Conservation (phyloP, 2,329 filamentous ascomycete genomes). For the Verticillium nonalfalfae region DNA sequence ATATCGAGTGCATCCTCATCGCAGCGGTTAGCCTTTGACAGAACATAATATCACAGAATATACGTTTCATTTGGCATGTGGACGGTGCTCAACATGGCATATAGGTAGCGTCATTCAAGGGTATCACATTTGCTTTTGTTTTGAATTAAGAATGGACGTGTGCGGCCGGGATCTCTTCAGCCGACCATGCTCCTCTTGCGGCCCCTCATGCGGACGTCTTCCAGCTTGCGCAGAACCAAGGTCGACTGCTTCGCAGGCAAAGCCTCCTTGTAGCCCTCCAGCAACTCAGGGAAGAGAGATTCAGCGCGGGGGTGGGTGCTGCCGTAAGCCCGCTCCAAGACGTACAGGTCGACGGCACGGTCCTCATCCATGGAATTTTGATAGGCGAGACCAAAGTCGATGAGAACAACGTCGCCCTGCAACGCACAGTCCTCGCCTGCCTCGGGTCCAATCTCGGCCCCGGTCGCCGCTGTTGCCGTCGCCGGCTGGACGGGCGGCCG, state of each 20-base stretch:
- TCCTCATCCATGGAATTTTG: slow-evolving; percentile 84
- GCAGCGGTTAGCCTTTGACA: too few relatives aligned
- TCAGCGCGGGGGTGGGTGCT: slow-evolving; percentile 90
- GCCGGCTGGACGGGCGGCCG: slow-evolving; percentile 26
- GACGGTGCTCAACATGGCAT: neutral
- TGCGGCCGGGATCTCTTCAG: slow-evolving; percentile 28
- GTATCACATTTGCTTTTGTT: slow-evolving; percentile 10
- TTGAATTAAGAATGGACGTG: slow-evolving; percentile 10
- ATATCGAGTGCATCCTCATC: neutral
- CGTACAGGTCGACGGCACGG: slow-evolving; percentile 91
- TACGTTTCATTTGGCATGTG: too few relatives aligned
- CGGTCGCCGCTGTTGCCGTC: slow-evolving; percentile 8
- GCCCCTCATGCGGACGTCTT: slow-evolving; percentile 89
- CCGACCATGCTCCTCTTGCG: slow-evolving; percentile 97
- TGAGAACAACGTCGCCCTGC: slow-evolving; percentile 76
- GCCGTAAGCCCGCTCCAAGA: slow-evolving; percentile 87
- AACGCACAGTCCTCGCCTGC: slow-evolving; percentile 22
- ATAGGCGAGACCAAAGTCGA: slow-evolving; percentile 88
- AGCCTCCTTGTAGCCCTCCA: slow-evolving; percentile 65
- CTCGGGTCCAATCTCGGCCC: neutral
- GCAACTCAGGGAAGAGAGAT: slow-evolving; percentile 64
- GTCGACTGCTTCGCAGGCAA: slow-evolving; percentile 62
- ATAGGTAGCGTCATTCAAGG: neutral
- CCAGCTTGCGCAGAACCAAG: slow-evolving; percentile 71
- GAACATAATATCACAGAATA: too few relatives aligned